These are phyloP conservation scores for Populus tremula DNA, from an alignment of 345 rosid species.

Conservation along the genomic window DNA sequence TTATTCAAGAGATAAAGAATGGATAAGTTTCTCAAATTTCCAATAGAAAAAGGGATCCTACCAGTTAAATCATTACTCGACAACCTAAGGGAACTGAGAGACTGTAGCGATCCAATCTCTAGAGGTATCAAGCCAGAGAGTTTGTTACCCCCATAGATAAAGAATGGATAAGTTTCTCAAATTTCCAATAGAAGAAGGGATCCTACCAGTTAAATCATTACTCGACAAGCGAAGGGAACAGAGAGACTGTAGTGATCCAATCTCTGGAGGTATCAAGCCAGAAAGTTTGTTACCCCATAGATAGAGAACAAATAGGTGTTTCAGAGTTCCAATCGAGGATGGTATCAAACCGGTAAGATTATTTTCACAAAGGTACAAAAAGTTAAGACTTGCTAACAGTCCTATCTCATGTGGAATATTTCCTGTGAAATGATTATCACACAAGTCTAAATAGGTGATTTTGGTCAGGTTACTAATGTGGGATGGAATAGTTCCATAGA, in stretches of 20 bases:
- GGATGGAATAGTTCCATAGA: constrained; percentile 23
- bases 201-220: too few relatives aligned
- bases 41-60: background rate
- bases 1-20: background rate
- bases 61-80: background rate
- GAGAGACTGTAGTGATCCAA: too few relatives aligned
- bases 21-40: background rate
- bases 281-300: too few relatives aligned
- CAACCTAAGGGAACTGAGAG: background rate
- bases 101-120: background rate
- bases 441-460: constrained; percentile 15
- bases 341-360: too few relatives aligned
- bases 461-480: constrained; percentile 18
- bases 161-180: too few relatives aligned
- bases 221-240: too few relatives aligned
- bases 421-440: background rate
- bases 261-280: too few relatives aligned
- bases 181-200: too few relatives aligned
- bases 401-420: background rate
- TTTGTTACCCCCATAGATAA: too few relatives aligned
- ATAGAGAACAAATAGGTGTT: background rate
- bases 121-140: background rate
- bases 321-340: background rate
- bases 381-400: too few relatives aligned
- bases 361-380: too few relatives aligned